Evolutionary conservation across 345 rosid species (phyloP), one percentile per base, ranked within the genome.

Genomic region (Euphorbia pulcherrima): DNA sequence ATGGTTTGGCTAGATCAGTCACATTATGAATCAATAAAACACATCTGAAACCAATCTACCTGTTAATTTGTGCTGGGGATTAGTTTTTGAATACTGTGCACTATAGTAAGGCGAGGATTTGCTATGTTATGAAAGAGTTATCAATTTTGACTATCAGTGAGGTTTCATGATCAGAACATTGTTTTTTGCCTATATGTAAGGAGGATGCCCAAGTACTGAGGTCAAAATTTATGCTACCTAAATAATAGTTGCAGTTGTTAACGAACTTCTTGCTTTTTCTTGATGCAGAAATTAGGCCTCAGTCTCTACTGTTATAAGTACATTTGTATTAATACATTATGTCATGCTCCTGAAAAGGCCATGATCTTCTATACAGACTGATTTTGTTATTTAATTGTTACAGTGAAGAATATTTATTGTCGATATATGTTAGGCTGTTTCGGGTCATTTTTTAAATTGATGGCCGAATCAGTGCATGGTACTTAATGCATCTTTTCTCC

Each of bases 401-500:
- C 35, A 0, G 2, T 33, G 64, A 44, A 44, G 4, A 18, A 16
- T n/a, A 21, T 61, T n/a, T 60, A 59, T 35, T 39, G 64, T 12
- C 11, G 11, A 12, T 61, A 1, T 29, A 5, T 8, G 20, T 58
- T 20, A 2, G 37, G 37, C 37, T 7, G 3, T 33, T 33, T 3
- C 4, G 37, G 37, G 37, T 33, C 37, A 10, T n/a, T 23, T 60
- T 9, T 37, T 16, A 20, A 21, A n/a, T 40, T 2, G 50, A 1
- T 1, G 35, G 50, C 6, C 13, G 20, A 62, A 39, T 17, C 17
- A n/a, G 20, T 7, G 29, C 18, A 23, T 44, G 35, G 52, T 62
- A 44, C 52, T 62, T 24, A 44, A 24, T 62, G 59, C 60, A 51
- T 67, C 37, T 37, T 72, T 41, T 67, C 69, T 53, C 40, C 76